Evolutionary conservation across 2,329 filamentous ascomycete species (phyloP), one percentile per base, ranked within the genome.

Genomic region (Xylariales sp.): DNA sequence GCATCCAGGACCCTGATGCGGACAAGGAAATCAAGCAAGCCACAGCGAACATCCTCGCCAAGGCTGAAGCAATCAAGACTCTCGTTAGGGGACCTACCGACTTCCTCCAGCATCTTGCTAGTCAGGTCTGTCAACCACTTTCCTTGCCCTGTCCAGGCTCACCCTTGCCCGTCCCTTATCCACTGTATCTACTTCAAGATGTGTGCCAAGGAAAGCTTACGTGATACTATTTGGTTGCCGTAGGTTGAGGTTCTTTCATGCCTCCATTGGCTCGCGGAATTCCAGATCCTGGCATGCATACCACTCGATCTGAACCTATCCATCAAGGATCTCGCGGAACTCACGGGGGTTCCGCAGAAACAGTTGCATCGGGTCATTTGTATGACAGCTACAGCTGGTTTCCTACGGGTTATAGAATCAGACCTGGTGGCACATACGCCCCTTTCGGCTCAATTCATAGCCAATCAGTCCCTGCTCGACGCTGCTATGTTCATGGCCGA

Each of bases 211-310:
- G n/a, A n/a, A n/a, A n/a, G n/a, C n/a, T n/a, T n/a, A n/a, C n/a
- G n/a, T n/a, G n/a, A n/a, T n/a, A n/a, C n/a, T n/a, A n/a, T n/a
- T n/a, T n/a, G n/a, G n/a, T n/a, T n/a, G n/a, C n/a, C n/a, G 7
- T 19, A 50, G 48, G 37, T 16, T 27, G 41, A 49, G 25, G 10
- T 54, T 5, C 47, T 56, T 12, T 49, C 53, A 4, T 68, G 65
- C 33, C 45, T 70, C 6, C 58, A 60, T 45, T 72, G 66, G 69
- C 55, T 71, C 12, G 62, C 58, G 5, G 63, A 71, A 11, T 66
- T 65, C 43, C 66, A 71, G 37, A 53, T 71, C 4, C 58, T 70
- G 1, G 65, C 65, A 4, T 70, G 58, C 47, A 65, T 73, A 12
- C 70, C 69, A 1, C 50, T 65, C 2, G 39, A 38, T 4, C 60